These are phyloP conservation scores for Mycena galericulata DNA, from an alignment of 768 basidiomycete genomes.

Conservation along the genomic window DNA sequence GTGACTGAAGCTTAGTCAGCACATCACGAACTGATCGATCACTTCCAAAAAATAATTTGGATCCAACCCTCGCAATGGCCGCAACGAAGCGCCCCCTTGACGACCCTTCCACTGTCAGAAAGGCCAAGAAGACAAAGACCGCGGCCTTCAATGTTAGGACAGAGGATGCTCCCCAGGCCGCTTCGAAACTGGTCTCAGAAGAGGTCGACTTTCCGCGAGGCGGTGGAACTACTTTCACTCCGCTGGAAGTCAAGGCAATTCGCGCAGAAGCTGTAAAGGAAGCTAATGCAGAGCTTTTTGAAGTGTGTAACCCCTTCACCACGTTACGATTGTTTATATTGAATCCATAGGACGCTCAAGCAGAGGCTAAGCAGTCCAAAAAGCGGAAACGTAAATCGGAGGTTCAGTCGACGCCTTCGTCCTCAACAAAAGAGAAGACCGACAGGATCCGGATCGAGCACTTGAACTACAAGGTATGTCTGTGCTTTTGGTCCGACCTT, in stretches of 20 bases:
- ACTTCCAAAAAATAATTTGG: constrained; percentile 39
- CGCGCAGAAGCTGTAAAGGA: constrained; percentile 88
- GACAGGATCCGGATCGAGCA: constrained; percentile 85
- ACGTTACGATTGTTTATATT: constrained; percentile 9
- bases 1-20: neutral
- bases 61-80: constrained; percentile 48
- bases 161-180: constrained; percentile 44
- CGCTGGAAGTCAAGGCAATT: constrained; percentile 88
- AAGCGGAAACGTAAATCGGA: constrained; percentile 64
- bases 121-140: constrained; percentile 59
- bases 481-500: neutral
- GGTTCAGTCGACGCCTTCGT: constrained; percentile 42
- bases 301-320: constrained; percentile 50
- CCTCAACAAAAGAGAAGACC: constrained; percentile 56
- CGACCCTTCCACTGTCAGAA: constrained; percentile 66
- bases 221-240: constrained; percentile 90
- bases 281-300: constrained; percentile 83
- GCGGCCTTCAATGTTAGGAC: constrained; percentile 36
- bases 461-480: constrained; percentile 88
- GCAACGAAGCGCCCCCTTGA: constrained; percentile 74
- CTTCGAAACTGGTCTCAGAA: constrained; percentile 61
- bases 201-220: constrained; percentile 97
- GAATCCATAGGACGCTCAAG: constrained; percentile 53
- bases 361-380: constrained; percentile 55
- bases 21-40: constrained; percentile 6